These are phyloP conservation scores for Gracilariopsis chorda DNA, from an alignment of 23 red algal genomes.

Conservation along the genomic window DNA sequence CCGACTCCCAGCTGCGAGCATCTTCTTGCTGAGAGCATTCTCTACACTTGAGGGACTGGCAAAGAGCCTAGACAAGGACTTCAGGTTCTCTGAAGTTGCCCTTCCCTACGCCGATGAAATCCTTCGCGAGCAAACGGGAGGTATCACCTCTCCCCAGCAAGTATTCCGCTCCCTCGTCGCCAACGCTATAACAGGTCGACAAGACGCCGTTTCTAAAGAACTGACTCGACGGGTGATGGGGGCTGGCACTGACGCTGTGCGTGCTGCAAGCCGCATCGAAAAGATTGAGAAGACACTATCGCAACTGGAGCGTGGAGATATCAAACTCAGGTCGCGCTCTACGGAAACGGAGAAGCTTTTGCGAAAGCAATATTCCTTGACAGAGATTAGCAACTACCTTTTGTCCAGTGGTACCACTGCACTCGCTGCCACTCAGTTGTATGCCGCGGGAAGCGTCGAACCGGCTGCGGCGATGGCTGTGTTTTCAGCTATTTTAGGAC, in stretches of 20 bases:
- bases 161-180: slow-evolving; percentile 26
- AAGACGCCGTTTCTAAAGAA: slow-evolving; percentile 33
- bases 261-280: slow-evolving; percentile 55
- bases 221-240: slow-evolving; percentile 16
- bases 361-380: slow-evolving; percentile 65
- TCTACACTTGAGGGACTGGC: slow-evolving; percentile 75
- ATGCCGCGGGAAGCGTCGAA: slow-evolving; percentile 25
- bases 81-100: slow-evolving; percentile 77
- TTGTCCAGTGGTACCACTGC: slow-evolving; percentile 36
- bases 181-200: slow-evolving; percentile 11
- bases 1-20: slow-evolving; percentile 75
- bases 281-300: slow-evolving; percentile 70
- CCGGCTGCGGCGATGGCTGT: slow-evolving; percentile 49
- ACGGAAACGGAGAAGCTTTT: slow-evolving; percentile 82
- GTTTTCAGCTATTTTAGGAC: slow-evolving; percentile 32
- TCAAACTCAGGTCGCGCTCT: slow-evolving; percentile 64
- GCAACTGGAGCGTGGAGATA: slow-evolving; percentile 74
- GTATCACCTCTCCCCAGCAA: slow-evolving; percentile 7
- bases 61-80: slow-evolving; percentile 67
- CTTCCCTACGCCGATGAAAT: slow-evolving; percentile 76
- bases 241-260: slow-evolving; percentile 33
- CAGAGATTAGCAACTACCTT: slow-evolving; percentile 55
- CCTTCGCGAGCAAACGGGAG: slow-evolving; percentile 49
- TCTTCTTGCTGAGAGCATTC: slow-evolving; percentile 86
- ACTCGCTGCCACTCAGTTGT: slow-evolving; percentile 56